These are phyloP conservation scores for Saksenaea vasiformis DNA, from an alignment of 371 early-diverging fungal species.

Conservation along the genomic window DNA sequence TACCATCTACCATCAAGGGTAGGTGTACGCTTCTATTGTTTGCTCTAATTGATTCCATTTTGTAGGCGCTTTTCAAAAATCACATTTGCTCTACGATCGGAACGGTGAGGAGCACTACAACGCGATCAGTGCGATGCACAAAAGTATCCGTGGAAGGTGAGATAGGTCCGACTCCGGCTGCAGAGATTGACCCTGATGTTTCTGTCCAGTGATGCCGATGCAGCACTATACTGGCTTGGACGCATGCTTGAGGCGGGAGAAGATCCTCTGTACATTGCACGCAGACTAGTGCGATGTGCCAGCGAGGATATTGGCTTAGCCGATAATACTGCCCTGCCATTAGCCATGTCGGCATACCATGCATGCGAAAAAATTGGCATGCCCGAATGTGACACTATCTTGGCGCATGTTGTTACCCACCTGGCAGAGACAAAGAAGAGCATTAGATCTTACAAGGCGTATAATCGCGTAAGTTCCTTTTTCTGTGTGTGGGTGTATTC, in stretches of 20 bases:
- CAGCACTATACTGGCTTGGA: conserved; percentile 86
- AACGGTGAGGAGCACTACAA: conserved; percentile 90
- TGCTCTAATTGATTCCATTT: neutral
- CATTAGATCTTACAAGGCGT: conserved; percentile 78
- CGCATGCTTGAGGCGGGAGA: conserved; percentile 90
- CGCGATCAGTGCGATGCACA: conserved; percentile 85
- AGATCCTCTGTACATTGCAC: conserved; percentile 84
- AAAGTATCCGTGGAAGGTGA: conserved; percentile 78
- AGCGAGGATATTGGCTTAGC: conserved; percentile 91
- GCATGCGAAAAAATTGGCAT: conserved; percentile 87
- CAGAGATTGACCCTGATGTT: neutral
- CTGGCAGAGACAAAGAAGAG: conserved; percentile 83
- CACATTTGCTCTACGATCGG: conserved; percentile 80
- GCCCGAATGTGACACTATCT: conserved; percentile 88
- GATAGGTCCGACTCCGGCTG: neutral
- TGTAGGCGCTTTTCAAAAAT: conserved; percentile 70
- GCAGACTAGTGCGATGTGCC: conserved; percentile 77
- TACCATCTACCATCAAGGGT: conserved; percentile 37
- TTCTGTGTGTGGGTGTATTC: too few species aligned
- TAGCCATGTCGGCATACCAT: conserved; percentile 79
- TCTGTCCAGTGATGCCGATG: conserved; percentile 62
- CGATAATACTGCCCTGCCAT: conserved; percentile 72
- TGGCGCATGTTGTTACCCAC: conserved; percentile 81
- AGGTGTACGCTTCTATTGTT: neutral
- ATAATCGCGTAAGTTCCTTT: conserved; percentile 58